phyloP scores from a whole-genome alignment of 768 basidiomycete species.

The Rhizopogon sp. region DNA sequence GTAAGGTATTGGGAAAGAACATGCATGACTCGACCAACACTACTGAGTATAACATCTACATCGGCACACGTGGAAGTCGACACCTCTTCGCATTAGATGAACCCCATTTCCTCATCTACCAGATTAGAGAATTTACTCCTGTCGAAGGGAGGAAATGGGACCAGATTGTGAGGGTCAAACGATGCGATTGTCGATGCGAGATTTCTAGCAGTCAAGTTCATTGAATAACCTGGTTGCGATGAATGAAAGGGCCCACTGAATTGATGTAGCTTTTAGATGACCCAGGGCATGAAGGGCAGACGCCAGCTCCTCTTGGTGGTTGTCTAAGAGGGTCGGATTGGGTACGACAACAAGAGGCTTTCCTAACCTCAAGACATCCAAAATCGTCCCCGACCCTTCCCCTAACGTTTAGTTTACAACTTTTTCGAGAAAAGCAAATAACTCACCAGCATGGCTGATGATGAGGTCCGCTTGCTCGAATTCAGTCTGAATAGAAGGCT shows the following conservation, averaged over 20 bases:
- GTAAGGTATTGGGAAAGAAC: not conserved
- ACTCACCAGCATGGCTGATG: constrained; percentile 89
- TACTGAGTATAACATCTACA: not conserved
- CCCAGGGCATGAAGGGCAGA: constrained; percentile 52
- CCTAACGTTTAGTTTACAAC: not conserved
- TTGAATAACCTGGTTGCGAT: not conserved
- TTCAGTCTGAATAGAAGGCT: constrained; percentile 61
- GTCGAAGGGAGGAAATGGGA: constrained; percentile 66
- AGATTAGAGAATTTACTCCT: constrained; percentile 59
- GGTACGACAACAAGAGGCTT: constrained; percentile 86
- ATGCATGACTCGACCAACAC: not conserved
- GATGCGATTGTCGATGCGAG: constrained; percentile 50
- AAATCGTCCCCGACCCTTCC: constrained; percentile 89
- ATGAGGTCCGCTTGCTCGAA: constrained; percentile 69
- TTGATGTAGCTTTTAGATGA: constrained; percentile 52
- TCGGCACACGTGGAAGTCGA: not conserved
- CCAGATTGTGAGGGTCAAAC: constrained; percentile 40
- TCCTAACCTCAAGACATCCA: constrained; percentile 73
- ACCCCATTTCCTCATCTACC: constrained; percentile 80
- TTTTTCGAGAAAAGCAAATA: not conserved
- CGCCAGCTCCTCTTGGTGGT: constrained; percentile 92
- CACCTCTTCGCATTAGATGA: constrained; percentile 26
- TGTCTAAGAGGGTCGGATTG: constrained; percentile 83
- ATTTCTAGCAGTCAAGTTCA: constrained; percentile 32
- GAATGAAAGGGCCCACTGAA: constrained; percentile 42